These are phyloP conservation scores for Hapsidospora chrysogenum DNA, from an alignment of 495 filamentous ascomycete genomes.

Conservation along the genomic window DNA sequence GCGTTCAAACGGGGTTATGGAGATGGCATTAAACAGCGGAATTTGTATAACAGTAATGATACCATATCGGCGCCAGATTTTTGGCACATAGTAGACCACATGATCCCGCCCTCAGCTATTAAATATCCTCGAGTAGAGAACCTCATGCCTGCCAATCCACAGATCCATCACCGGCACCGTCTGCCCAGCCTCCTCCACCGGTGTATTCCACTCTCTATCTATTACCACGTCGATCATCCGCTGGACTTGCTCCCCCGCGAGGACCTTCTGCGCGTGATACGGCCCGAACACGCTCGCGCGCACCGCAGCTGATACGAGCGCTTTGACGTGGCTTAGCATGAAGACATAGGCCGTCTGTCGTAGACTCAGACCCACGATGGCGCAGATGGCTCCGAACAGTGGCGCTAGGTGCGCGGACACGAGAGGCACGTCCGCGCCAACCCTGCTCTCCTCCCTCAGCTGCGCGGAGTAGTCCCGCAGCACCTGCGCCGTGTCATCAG, in stretches of 20 bases:
- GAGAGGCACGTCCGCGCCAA: conserved; percentile 10
- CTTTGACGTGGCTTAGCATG: conserved; percentile 75
- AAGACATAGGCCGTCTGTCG: conserved; percentile 70
- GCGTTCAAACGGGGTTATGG: conserved; percentile 4
- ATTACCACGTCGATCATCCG: conserved; percentile 43
- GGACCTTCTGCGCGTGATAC: conserved; percentile 69
- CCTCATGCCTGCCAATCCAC: conserved; percentile 88
- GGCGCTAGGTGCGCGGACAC: conserved; percentile 59
- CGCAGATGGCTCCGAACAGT: conserved; percentile 59
- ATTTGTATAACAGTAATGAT: conserved; percentile 5
- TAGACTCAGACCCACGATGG: conserved; percentile 40
- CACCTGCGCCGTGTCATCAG: conserved; percentile 4
- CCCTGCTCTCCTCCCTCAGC: conserved; percentile 11
- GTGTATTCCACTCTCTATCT: conserved; percentile 35
- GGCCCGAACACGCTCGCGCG: conserved; percentile 79
- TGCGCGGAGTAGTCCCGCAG: conserved; percentile 18
- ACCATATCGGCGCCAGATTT: not conserved
- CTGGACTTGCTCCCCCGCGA: conserved; percentile 51
- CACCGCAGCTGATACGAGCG: conserved; percentile 76
- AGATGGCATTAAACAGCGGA: not conserved
- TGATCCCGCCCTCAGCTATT: conserved; percentile 36
- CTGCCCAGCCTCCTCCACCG: conserved; percentile 70
- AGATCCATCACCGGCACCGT: conserved; percentile 75
- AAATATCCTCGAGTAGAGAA: conserved; percentile 92
- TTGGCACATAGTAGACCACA: not conserved